Evolutionary conservation across 2,329 filamentous ascomycete genomes (phyloP).

Genomic region (Talaromyces verruculosus): DNA sequence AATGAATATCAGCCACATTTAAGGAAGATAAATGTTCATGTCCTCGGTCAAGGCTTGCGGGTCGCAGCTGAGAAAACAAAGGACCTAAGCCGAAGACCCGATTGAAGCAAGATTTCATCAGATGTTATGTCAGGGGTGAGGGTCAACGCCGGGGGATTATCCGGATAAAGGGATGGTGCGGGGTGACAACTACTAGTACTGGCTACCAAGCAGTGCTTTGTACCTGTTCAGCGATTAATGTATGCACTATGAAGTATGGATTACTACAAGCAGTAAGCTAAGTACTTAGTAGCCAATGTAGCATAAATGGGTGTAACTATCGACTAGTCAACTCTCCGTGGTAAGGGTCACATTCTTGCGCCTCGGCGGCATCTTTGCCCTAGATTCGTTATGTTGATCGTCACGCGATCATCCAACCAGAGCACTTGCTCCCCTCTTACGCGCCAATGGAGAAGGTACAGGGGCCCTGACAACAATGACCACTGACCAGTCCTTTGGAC

Average conservation of each 20-base stretch:
- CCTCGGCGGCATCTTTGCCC: slow-evolving; percentile 7
- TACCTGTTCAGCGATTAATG: background rate
- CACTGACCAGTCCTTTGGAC: slow-evolving; percentile 7
- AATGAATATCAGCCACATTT: background rate
- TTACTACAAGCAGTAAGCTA: background rate
- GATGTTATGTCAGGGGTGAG: slow-evolving; percentile 4
- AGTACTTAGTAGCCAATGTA: background rate
- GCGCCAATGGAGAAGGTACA: slow-evolving; percentile 1
- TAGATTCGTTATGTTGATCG: slow-evolving; percentile 15
- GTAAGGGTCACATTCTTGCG: slow-evolving; percentile 17
- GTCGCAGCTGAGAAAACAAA: background rate
- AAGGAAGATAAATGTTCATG: background rate
- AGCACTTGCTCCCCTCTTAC: slow-evolving; percentile 10
- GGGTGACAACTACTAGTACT: background rate
- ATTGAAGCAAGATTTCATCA: slow-evolving; percentile 7
- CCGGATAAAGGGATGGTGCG: slow-evolving; percentile 4
- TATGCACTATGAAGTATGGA: background rate
- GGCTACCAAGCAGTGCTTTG: background rate
- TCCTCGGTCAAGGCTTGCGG: background rate
- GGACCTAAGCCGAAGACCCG: background rate
- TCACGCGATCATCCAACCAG: slow-evolving; percentile 22
- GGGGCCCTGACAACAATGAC: background rate
- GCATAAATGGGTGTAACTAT: background rate
- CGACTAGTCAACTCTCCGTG: background rate
- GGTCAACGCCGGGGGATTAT: slow-evolving; percentile 3